phyloP scores from a whole-genome alignment of 805 yeast genomes.

The Wickerhamiella azyma region DNA sequence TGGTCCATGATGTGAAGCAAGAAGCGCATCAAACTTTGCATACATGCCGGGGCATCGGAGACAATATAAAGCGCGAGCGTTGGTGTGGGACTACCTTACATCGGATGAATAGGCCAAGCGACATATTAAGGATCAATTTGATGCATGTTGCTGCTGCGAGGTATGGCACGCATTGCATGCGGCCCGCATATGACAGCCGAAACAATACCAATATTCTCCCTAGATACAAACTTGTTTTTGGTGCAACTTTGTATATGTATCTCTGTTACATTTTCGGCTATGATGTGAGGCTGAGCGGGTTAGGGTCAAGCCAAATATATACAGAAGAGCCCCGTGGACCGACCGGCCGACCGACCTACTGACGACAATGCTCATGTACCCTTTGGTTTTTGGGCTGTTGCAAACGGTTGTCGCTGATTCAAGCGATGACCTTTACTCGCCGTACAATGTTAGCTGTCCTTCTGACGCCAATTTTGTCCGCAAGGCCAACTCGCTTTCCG shows the following conservation, averaged over 20 bases:
- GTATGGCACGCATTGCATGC: not conserved
- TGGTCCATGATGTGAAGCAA: no score
- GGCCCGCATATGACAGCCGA: not conserved
- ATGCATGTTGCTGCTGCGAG: not conserved
- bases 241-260: no score
- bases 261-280: no score
- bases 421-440: constrained; percentile 32
- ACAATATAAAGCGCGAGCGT: no score
- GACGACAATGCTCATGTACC: not conserved
- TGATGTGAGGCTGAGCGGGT: not conserved
- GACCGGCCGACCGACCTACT: not conserved
- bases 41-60: no score
- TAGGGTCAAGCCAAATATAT: not conserved
- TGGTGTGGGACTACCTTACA: no score
- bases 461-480: constrained; percentile 21
- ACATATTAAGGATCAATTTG: no score
- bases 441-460: constrained; percentile 35
- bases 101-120: no score
- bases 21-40: no score
- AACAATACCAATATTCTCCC: no score
- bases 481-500: constrained; percentile 20
- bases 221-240: no score
- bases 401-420: not conserved
- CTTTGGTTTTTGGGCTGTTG: not conserved
- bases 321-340: not conserved